These are phyloP conservation scores for Pugionium dolabratum DNA, from an alignment of 345 rosid genomes.

Conservation along the genomic window DNA sequence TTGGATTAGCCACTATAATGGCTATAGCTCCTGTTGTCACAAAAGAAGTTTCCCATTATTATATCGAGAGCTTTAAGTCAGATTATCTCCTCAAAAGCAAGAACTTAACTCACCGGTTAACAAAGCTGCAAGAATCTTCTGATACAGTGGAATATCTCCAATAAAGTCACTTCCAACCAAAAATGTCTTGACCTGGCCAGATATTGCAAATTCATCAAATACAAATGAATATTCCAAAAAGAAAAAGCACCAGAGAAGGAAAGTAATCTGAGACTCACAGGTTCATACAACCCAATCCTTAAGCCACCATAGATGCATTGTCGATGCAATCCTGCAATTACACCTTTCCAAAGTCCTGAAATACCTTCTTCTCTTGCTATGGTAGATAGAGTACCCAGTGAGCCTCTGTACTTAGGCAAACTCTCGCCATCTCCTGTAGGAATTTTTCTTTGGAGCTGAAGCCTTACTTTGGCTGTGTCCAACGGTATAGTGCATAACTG, in stretches of 20 bases:
- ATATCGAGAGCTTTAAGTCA: not conserved
- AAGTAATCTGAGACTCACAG: conserved; percentile 56
- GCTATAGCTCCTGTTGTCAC: conserved; percentile 79
- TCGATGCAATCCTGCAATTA: conserved; percentile 86
- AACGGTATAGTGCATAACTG: conserved; percentile 88
- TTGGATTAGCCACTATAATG: conserved; percentile 88
- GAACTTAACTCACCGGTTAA: conserved; percentile 65
- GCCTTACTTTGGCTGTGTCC: conserved; percentile 97
- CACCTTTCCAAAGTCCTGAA: conserved; percentile 87
- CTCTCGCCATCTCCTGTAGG: conserved; percentile 52
- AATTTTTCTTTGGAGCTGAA: conserved; percentile 83
- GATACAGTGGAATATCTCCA: conserved; percentile 80
- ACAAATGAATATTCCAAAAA: not conserved
- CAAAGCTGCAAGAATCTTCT: conserved; percentile 85
- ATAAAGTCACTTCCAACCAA: conserved; percentile 77
- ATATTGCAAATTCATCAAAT: conserved; percentile 19
- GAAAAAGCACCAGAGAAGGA: conserved; percentile 7
- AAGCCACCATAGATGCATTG: conserved; percentile 92
- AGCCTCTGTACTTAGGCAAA: conserved; percentile 71
- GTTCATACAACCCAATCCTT: conserved; percentile 87
- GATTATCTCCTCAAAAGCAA: not conserved
- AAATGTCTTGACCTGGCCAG: conserved; percentile 77
- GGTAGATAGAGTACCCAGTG: conserved; percentile 71
- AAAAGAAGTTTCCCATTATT: not conserved
- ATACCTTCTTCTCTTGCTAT: conserved; percentile 91